These are phyloP conservation scores for Loxodes magnus DNA, from an alignment of 73 alveolate genomes.

Conservation along the genomic window DNA sequence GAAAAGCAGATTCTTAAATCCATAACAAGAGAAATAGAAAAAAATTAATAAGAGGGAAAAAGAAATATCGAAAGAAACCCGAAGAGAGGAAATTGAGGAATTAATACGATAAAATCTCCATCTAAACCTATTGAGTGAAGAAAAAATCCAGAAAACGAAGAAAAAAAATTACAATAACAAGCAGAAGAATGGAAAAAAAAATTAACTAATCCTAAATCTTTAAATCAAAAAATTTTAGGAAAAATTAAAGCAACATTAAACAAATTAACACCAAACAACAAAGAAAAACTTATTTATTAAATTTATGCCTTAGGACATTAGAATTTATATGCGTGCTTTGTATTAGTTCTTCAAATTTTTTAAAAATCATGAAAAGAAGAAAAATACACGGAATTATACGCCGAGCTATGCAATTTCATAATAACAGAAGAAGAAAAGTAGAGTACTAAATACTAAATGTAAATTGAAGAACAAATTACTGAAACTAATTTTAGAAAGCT, in stretches of 20 bases:
- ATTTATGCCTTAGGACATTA: background rate
- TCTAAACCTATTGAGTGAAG: no score
- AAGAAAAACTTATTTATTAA: conserved; percentile 1
- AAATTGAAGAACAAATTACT: background rate
- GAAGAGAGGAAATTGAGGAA: no score
- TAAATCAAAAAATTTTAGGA: background rate
- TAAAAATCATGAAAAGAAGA: conserved; percentile 8
- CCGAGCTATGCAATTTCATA: conserved; percentile 10
- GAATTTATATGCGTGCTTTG: background rate
- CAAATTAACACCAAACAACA: conserved; percentile 11
- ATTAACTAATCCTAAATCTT: background rate
- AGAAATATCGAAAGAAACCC: no score
- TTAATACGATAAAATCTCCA: no score
- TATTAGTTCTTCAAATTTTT: background rate
- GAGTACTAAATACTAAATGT: background rate
- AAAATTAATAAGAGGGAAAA: no score
- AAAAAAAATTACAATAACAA: background rate
- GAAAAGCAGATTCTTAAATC: no score
- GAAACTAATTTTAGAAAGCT: background rate
- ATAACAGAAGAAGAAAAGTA: background rate
- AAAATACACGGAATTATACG: conserved; percentile 10
- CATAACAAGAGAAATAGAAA: no score
- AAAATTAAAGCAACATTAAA: conserved; percentile 3
- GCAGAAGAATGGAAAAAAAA: background rate
- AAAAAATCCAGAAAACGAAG: conserved; percentile 7